Base-by-base conservation (phyloP, 176 grass and related monocot genomes). In the Elymus sibiricus region DNA sequence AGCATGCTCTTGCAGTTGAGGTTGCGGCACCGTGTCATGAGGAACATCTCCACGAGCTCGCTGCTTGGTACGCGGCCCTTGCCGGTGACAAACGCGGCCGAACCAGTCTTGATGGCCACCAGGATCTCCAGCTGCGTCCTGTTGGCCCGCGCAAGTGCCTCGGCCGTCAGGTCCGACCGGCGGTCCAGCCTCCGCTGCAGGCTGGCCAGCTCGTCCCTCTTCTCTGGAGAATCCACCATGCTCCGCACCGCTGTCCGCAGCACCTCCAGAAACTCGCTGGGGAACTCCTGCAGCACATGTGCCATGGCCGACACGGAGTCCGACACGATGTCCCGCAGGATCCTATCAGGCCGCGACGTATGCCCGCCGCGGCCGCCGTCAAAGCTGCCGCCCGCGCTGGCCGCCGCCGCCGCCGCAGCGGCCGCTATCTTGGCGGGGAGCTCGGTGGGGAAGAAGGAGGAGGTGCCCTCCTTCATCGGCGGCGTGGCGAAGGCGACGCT, bases 31-130 rank as follows among this genome's bases (percentile, higher is more conserved):
- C 92, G 91, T 9, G 65, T 91, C 74, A 93, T 43, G 15, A 92
- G 86, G 79, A 93, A 97, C 88, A 99, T 99, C 85, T 99, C 97
- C 37, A 90, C 94, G 13, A 99, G 87, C 76, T 99, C 97, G 12
- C 82, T 88, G 65, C 84, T 81, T 1, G 97, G 88, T 14, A 94
- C 81, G 1, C 85, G 85, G 38, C 78, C 83, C 74, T 96, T 99
- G 12, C 94, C 92, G 1, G 87, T 94, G 27, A 93, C 92, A 80
- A 97, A 96, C 5, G 37, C 25, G 1, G 91, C 49, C 5, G 90
- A 83, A 2, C 90, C 89, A 11, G 87, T 99, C 88, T 88, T 96
- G 71, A 97, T 94, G 28, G 97, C 90, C 44, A 97, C 92, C 64
- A 99, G 72, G 70, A 99, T 93, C 91, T 99, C 97, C 42, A 99